Evolutionary conservation across 1,139 yeast genomes (phyloP), one percentile per base, ranked within the genome.

Genomic region (Pichia terricola): DNA sequence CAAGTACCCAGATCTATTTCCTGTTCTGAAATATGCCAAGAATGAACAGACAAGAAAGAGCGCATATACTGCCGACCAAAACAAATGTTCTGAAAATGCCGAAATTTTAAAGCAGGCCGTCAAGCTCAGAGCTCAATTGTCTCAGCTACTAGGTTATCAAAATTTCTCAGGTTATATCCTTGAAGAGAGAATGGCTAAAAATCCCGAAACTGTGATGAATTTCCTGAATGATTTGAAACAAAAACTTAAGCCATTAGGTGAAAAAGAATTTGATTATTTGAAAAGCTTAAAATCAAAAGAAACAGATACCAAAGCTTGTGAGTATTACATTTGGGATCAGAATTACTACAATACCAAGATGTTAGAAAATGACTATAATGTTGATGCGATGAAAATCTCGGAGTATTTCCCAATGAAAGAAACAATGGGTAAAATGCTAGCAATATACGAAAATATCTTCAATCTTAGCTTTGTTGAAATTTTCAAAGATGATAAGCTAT

Each of bases 161-260:
- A 75, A 74, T 45, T 86, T 72, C 60, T 77, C 94, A 1, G 82
- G 79, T 45, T 83, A 73, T 56, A 73, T 78, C 26, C 69, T 86
- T 50, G 91, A 83, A 51, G 83, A 78, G 42, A 74, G 86, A 58
- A 81, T 85, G 89, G 95, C 94, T 39, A 81, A 83, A 58, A 70
- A 66, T 33, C 75, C 81, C 37, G 68, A 69, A 34, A 74, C 68
- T 31, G 95, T 84, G 7, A 57, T 72, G 54, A 59, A 62, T 31
- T 86, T 86, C 56, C 70, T 86, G 52, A 58, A 67, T 28, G 89
- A 83, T 57, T 70, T 86, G 57, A 72, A 70, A 49, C 53, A 57
- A 4, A 81, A 79, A 58, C 67, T 84, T 46, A 63, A 65, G 33
- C 81, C 83, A 11, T 63, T 77, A 40, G 94, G 84, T 26, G 55